Evolutionary conservation across 371 early-diverging fungal species (phyloP), one percentile per base, ranked within the genome.

Genomic region (Mortierella sp.): DNA sequence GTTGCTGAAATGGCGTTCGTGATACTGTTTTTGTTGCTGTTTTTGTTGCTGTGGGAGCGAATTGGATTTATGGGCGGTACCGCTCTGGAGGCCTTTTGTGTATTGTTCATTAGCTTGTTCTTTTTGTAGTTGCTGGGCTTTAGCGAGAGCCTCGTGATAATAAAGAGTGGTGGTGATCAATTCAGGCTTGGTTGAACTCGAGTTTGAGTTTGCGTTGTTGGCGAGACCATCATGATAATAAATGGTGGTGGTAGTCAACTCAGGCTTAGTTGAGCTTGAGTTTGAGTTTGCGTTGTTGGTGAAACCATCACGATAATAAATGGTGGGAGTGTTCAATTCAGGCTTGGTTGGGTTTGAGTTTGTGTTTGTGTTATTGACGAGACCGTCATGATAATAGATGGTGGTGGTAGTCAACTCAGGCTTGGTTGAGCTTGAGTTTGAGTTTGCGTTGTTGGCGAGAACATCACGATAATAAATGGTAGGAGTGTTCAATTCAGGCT

Each of bases 391-490:
- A 38, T 75, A 75, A 33, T 75, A 75, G 32, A 75, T 53, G 13
- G 76, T 75, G 40, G 36, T 52, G 3, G 76, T 58, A 2, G 40
- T 10, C 45, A 67, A 22, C 13, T 58, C 21, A 19, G 67, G 32
- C 36, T 58, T 58, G 55, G 16, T 21, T 15, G 16, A 36, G 55
- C 24, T 21, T 15, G 16, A 28, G 2, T 28, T 28, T 28, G 28
- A 28, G 28, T 28, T 28, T 1, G 28, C 1, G 28, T 28, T 28
- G 28, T 28, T 28, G 28, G 28, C 28, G 28, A 75, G 67, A 6
- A 48, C 70, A 1, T 75, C 76, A 0, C 70, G 76, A 38, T 75
- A 75, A 33, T 75, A 75, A 22, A 75, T 53, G 13, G 76, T 75
- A 32, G 36, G 43, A 3, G 76, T 58, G 9, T 40, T 10, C 45